Conservation (phyloP, 192 early-diverging fungal species). For the Coemansia sp. region DNA sequence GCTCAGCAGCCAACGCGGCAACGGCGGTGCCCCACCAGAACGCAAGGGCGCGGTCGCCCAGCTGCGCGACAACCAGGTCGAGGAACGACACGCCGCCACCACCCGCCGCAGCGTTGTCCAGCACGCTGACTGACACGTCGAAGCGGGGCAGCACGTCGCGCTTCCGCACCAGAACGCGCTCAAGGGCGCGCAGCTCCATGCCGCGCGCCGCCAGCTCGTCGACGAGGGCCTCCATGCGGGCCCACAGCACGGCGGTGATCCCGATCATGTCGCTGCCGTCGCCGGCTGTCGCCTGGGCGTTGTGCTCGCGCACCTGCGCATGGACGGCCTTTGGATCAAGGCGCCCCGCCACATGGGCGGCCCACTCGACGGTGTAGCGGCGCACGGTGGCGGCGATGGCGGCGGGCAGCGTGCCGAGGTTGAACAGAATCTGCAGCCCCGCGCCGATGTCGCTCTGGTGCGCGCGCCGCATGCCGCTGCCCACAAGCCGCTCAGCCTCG, state of each 20-base stretch:
- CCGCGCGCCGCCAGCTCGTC: constrained; percentile 23
- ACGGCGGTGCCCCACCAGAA: constrained; percentile 46
- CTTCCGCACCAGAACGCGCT: constrained; percentile 39
- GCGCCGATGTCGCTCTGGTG: constrained; percentile 27
- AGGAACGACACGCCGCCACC: constrained; percentile 2
- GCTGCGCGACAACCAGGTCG: constrained; percentile 18
- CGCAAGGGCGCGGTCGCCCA: constrained; percentile 24
- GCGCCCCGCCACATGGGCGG: not conserved
- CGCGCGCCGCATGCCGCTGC: constrained; percentile 22
- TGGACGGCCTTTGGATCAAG: constrained; percentile 13
- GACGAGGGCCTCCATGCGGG: constrained; percentile 13
- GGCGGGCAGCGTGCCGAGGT: constrained; percentile 23
- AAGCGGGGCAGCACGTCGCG: constrained; percentile 33
- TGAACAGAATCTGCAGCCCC: constrained; percentile 32
- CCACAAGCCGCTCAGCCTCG: constrained; percentile 24
- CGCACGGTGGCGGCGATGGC: constrained; percentile 10
- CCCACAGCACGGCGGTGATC: constrained; percentile 24
- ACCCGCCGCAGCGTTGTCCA: constrained; percentile 1
- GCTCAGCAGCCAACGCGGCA: constrained; percentile 13
- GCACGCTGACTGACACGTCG: constrained; percentile 19
- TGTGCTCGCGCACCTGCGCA: constrained; percentile 27
- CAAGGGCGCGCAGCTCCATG: constrained; percentile 31
- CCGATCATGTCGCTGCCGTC: constrained; percentile 39
- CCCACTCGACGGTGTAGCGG: constrained; percentile 7
- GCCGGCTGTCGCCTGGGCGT: constrained; percentile 10